Conservation (phyloP, 208 protist species). For the Novymonas esmeraldas region DNA sequence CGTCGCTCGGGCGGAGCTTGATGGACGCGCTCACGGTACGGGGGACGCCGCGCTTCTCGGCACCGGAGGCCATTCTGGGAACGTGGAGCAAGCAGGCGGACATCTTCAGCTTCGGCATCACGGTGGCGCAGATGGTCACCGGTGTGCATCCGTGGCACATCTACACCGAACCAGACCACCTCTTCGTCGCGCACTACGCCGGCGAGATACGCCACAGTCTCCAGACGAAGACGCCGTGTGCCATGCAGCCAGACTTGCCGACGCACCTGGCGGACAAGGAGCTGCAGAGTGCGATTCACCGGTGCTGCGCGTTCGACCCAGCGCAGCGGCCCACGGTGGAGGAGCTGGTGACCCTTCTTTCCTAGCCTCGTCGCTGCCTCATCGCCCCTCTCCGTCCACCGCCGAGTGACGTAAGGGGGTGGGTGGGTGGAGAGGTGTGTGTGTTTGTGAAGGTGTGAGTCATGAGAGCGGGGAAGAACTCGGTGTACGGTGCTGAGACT, state of each 20-base stretch:
- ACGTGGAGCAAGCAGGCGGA: constrained; percentile 59
- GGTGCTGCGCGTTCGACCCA: constrained; percentile 50
- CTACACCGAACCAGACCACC: constrained; percentile 48
- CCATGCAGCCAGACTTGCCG: constrained; percentile 51
- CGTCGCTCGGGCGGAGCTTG: constrained; percentile 55
- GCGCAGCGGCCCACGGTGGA: constrained; percentile 46
- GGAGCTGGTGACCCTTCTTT: constrained; percentile 48
- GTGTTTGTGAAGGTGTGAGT: no score
- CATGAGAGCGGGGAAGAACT: no score
- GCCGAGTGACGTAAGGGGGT: no score
- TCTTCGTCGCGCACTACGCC: constrained; percentile 49
- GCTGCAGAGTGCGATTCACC: constrained; percentile 39
- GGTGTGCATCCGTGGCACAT: constrained; percentile 60
- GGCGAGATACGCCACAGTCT: constrained; percentile 34
- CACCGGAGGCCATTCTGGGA: constrained; percentile 69
- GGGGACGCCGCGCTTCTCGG: constrained; percentile 78
- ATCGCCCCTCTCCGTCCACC: no score
- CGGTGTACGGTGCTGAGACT: no score
- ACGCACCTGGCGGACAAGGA: constrained; percentile 41
- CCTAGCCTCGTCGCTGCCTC: no score
- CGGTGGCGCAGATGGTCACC: constrained; percentile 71
- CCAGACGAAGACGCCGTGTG: constrained; percentile 32
- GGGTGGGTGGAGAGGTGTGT: no score
- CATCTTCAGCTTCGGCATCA: constrained; percentile 89
- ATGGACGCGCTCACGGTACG: constrained; percentile 35